Evolutionary conservation across 169 alveolate genomes (phyloP).

Genomic region (Plasmodium fragile): DNA sequence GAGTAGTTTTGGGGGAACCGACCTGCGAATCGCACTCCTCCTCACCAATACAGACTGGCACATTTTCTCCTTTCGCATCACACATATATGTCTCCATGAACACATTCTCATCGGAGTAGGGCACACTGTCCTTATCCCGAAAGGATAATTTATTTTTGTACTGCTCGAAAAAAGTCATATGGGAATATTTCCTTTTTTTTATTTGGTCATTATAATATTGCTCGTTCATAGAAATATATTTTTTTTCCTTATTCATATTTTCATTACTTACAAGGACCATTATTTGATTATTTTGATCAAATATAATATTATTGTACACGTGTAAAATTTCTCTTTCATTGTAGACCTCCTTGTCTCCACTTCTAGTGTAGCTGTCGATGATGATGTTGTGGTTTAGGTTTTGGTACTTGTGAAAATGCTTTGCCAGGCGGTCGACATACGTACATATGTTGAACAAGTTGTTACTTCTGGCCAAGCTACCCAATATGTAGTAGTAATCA

Average conservation of each 20-base stretch:
- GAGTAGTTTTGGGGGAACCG: not conserved
- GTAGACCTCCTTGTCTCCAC: constrained; percentile 1
- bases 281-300: constrained; percentile 28
- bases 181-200: constrained; percentile 10
- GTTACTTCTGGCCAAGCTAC: constrained; percentile 54
- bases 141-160: constrained; percentile 22
- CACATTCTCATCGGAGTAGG: constrained; percentile 20
- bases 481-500: constrained; percentile 64
- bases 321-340: constrained; percentile 28
- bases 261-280: constrained; percentile 46
- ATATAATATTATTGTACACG: constrained; percentile 27
- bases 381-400: constrained; percentile 39
- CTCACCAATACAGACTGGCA: not conserved
- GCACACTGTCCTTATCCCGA: constrained; percentile 24
- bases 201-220: constrained; percentile 70
- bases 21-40: not conserved
- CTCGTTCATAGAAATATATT: constrained; percentile 68
- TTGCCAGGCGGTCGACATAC: constrained; percentile 33
- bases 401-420: constrained; percentile 36
- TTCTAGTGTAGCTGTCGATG: constrained; percentile 17
- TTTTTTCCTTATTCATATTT: constrained; percentile 11
- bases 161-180: constrained; percentile 13
- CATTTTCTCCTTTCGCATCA: not conserved
- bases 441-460: constrained; percentile 36
- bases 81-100: constrained; percentile 28